A percentile compares a stretch with the other conserved stretches of the same genome.
These are phyloP conservation scores for Porcisia hertigi DNA, from an alignment of 208 protist genomes.

Conservation along the genomic window DNA sequence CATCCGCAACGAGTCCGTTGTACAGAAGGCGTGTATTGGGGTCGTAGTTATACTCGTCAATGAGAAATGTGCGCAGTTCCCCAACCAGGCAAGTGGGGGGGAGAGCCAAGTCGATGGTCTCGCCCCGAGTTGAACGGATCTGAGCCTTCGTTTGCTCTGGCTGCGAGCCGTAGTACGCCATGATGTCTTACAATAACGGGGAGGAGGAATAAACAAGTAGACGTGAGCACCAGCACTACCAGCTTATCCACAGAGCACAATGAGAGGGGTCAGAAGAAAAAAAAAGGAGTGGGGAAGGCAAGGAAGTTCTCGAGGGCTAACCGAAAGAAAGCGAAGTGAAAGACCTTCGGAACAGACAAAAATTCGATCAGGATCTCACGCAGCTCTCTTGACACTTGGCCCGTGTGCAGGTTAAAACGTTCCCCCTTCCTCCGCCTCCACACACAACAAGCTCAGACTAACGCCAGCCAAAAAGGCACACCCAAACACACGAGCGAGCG, in stretches of 20 bases:
- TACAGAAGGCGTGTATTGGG: slow-evolving; percentile 50
- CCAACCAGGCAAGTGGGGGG: slow-evolving; percentile 55
- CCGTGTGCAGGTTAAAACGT: too few relatives aligned
- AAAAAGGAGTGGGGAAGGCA: too few relatives aligned
- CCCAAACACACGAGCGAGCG: neutral
- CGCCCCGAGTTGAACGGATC: slow-evolving; percentile 62
- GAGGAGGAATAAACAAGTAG: neutral
- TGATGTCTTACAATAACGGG: slow-evolving; percentile 10
- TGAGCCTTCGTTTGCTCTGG: slow-evolving; percentile 47
- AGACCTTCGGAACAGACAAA: too few relatives aligned
- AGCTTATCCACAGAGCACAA: too few relatives aligned
- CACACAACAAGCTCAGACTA: too few relatives aligned
- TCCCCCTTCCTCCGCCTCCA: too few relatives aligned
- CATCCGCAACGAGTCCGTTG: slow-evolving; percentile 23
- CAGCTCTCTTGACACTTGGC: too few relatives aligned
- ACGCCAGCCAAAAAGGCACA: neutral
- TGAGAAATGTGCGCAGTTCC: slow-evolving; percentile 62
- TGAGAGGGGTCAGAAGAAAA: too few relatives aligned
- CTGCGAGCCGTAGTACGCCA: slow-evolving; percentile 40
- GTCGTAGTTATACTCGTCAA: slow-evolving; percentile 71
- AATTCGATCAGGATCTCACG: too few relatives aligned
- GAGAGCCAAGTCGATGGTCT: slow-evolving; percentile 71
- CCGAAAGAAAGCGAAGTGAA: too few relatives aligned
- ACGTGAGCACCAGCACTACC: too few relatives aligned
- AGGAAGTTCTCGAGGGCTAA: too few relatives aligned